Conservation (phyloP, 1,139 yeast species). For the Barnettozyma hawaiiensis region DNA sequence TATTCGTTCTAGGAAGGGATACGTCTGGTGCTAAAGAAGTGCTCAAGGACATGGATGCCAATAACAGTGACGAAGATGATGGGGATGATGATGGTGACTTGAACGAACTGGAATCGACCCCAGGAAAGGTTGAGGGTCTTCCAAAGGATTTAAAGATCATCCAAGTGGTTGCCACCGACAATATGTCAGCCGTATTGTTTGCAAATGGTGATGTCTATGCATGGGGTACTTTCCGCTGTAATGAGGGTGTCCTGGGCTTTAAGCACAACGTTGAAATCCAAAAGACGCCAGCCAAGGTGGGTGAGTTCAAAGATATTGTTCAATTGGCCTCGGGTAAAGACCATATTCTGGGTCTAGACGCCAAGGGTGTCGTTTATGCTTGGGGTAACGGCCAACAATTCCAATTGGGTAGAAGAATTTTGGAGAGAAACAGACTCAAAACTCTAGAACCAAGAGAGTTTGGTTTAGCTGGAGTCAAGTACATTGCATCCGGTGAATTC, state of each 20-base stretch:
- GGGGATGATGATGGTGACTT: constrained; percentile 78
- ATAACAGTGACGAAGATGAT: constrained; percentile 39
- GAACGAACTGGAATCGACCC: constrained; percentile 85
- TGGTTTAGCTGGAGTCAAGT: constrained; percentile 70
- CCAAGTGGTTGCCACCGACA: constrained; percentile 90
- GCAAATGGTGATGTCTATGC: constrained; percentile 88
- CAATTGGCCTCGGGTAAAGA: constrained; percentile 92
- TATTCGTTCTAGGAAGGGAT: constrained; percentile 88
- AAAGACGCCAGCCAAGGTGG: constrained; percentile 57
- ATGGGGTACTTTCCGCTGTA: constrained; percentile 96
- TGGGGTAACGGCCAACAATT: constrained; percentile 97
- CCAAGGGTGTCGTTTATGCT: constrained; percentile 81
- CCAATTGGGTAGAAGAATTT: constrained; percentile 80
- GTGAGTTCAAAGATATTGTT: constrained; percentile 61
- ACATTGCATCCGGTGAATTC: constrained; percentile 89
- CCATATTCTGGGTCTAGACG: constrained; percentile 78
- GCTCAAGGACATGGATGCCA: constrained; percentile 60
- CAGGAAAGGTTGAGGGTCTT: constrained; percentile 64
- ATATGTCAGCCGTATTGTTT: constrained; percentile 73
- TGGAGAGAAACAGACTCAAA: constrained; percentile 69
- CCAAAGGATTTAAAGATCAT: constrained; percentile 57
- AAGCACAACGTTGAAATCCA: constrained; percentile 62
- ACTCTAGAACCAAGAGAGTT: constrained; percentile 74
- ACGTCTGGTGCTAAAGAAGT: constrained; percentile 57
- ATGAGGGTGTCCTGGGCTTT: constrained; percentile 87